Base-by-base conservation (phyloP, 176 grass and related monocot species). In the Cenchrus americanus region DNA sequence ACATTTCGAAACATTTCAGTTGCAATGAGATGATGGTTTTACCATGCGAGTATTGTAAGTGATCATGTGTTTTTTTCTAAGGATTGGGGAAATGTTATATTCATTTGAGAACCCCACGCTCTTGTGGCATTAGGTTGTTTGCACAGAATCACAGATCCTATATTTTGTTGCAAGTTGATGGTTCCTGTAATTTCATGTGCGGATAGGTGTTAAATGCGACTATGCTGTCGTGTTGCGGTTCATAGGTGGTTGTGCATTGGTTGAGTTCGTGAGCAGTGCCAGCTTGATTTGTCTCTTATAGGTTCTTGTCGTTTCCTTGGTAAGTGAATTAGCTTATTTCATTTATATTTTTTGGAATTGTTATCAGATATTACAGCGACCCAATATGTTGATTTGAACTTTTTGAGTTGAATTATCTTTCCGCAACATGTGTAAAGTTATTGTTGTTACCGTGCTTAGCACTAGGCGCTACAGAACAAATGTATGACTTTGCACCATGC, bases 261-360 rank as follows among this genome's bases (percentile, higher is more conserved):
- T 62, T 85, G 57, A 46, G 47, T 74, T 61, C 1, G 15, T 86
- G 48, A 42, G 9, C 71, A 50, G 26, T 72, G 42, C 8, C 18
- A 58, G 19, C n/a, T 71, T 71, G 15, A 50, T 42, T 63, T 86
- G 40, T 66, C 41, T 63, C 37, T 8, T 80, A 15, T 14, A 34
- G 0, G 6, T 70, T 66, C 7, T 48, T 75, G 19, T 67, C n/a
- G 10, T 18, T 66, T 82, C 18, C 7, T 7, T 4, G 14, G 46
- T 63, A 62, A 64, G 55, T 32, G 58, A 30, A 77, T 32, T 66
- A 73, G 43, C 42, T 75, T 53, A 12, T 89, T 50, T 17, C 12
- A 5, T 71, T 22, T 79, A 17, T 75, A 27, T 17, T 3, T 22
- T 27, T 68, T 6, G 14, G 27, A 52, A 74, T 57, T 68, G 52